These are phyloP conservation scores for Sanghuangporus weigelae DNA, from an alignment of 1,284 basidiomycete species.

Conservation along the genomic window DNA sequence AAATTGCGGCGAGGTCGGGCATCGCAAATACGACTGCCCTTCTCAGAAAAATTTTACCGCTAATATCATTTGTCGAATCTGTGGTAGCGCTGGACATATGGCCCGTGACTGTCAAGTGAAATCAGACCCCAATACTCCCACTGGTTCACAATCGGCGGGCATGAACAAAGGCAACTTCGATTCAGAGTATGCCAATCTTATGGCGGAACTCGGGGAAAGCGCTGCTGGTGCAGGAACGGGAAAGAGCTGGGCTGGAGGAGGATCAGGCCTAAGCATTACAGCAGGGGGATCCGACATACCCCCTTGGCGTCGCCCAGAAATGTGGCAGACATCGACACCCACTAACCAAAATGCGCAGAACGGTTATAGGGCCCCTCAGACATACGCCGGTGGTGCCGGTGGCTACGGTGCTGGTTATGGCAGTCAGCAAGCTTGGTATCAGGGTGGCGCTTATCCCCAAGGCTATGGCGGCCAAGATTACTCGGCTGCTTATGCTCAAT, in stretches of 20 bases:
- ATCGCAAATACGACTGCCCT: conserved; percentile 96
- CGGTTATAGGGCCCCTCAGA: conserved; percentile 35
- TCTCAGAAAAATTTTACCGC: conserved; percentile 96
- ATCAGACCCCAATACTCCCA: conserved; percentile 61
- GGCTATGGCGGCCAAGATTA: conserved; percentile 43
- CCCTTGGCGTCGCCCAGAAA: conserved; percentile 82
- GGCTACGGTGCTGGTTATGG: conserved; percentile 17
- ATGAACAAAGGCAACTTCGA: conserved; percentile 69
- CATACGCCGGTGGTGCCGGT: conserved; percentile 2
- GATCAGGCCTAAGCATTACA: conserved; percentile 66
- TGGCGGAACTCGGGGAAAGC: conserved; percentile 95
- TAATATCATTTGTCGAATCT: conserved; percentile 95
- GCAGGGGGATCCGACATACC: conserved; percentile 76
- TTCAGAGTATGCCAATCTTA: conserved; percentile 94
- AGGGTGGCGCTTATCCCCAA: conserved; percentile 16
- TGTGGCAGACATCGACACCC: conserved; percentile 63
- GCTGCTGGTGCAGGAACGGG: conserved; percentile 49
- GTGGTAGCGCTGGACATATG: conserved; percentile 95
- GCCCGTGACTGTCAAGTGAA: conserved; percentile 91
- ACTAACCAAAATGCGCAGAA: conserved; percentile 36
- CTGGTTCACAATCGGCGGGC: conserved; percentile 30
- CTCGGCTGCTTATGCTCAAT: conserved; percentile 70
- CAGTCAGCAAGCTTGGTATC: conserved; percentile 15
- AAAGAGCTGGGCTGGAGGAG: conserved; percentile 57
- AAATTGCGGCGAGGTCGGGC: conserved; percentile 92